A percentile compares a stretch with the other conserved stretches of the same genome.
These are phyloP conservation scores for Sordariomycetes sp. DNA, from an alignment of 2,329 filamentous ascomycete genomes.

Conservation along the genomic window DNA sequence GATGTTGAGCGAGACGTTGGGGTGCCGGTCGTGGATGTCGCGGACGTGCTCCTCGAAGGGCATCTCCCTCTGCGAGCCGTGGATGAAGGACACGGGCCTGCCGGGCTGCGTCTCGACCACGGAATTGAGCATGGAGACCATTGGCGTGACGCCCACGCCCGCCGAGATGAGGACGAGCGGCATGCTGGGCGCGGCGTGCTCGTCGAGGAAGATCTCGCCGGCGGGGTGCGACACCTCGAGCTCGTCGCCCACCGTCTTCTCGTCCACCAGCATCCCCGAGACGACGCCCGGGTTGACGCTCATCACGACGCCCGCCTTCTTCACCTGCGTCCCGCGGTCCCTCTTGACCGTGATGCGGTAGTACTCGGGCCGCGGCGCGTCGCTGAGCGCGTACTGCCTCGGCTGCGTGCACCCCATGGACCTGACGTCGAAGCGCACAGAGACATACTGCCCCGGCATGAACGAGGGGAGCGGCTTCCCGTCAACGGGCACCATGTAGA, in stretches of 20 bases:
- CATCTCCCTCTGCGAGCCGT: slow-evolving; percentile 36
- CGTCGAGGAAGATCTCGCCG: slow-evolving; percentile 45
- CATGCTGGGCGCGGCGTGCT: slow-evolving; percentile 18
- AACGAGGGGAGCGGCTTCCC: slow-evolving; percentile 45
- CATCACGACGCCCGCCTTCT: slow-evolving; percentile 26
- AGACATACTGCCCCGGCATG: slow-evolving; percentile 61
- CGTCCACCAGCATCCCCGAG: slow-evolving; percentile 56
- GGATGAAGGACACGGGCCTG: slow-evolving; percentile 44
- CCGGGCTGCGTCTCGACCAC: slow-evolving; percentile 27
- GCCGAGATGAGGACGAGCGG: slow-evolving; percentile 49
- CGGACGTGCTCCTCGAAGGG: slow-evolving; percentile 42
- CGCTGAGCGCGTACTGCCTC: slow-evolving; percentile 61
- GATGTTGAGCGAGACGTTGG: slow-evolving; percentile 24
- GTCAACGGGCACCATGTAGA: slow-evolving; percentile 54
- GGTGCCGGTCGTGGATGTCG: slow-evolving; percentile 23
- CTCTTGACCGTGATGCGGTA: slow-evolving; percentile 63
- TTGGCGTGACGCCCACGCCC: slow-evolving; percentile 45
- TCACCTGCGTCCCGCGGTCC: slow-evolving; percentile 38
- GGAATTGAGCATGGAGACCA: slow-evolving; percentile 47
- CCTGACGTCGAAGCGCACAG: slow-evolving; percentile 44
- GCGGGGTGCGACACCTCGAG: slow-evolving; percentile 54
- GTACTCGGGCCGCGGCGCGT: slow-evolving; percentile 44
- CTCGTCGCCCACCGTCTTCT: slow-evolving; percentile 44
- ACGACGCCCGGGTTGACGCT: slow-evolving; percentile 47
- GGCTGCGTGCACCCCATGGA: slow-evolving; percentile 46